phyloP scores from a whole-genome alignment of 768 basidiomycete genomes.

The Xerocomellus amylosporus region DNA sequence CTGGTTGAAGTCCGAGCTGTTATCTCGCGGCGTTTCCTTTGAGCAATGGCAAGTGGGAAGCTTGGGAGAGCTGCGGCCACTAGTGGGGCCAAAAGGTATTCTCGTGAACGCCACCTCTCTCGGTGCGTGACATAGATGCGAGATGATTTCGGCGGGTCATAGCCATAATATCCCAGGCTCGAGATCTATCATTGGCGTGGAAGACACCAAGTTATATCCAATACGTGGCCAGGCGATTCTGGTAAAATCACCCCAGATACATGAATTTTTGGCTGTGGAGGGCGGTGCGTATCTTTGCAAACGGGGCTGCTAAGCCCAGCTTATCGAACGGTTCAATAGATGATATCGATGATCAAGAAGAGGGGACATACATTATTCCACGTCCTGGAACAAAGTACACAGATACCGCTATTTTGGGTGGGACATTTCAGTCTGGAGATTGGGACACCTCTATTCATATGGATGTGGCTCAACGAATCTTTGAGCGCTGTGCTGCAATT shows the following conservation, averaged over 20 bases:
- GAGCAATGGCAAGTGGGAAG: slow-evolving; percentile 40
- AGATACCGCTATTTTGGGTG: slow-evolving; percentile 53
- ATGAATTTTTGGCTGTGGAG: slow-evolving; percentile 31
- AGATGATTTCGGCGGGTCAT: not conserved
- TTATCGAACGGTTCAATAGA: slow-evolving; percentile 10
- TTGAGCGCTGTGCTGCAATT: slow-evolving; percentile 42
- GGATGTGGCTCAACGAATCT: slow-evolving; percentile 41
- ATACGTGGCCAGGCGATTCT: slow-evolving; percentile 84
- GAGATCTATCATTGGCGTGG: slow-evolving; percentile 72
- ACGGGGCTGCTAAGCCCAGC: not conserved
- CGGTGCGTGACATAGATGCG: slow-evolving; percentile 34
- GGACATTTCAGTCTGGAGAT: slow-evolving; percentile 48
- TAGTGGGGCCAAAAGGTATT: slow-evolving; percentile 36
- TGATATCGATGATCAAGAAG: too few species aligned
- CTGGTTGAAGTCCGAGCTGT: slow-evolving; percentile 44
- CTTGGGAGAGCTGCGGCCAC: slow-evolving; percentile 45
- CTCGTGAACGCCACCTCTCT: slow-evolving; percentile 58
- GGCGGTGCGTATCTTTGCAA: slow-evolving; percentile 21
- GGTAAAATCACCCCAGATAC: slow-evolving; percentile 63
- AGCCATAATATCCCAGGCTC: slow-evolving; percentile 43
- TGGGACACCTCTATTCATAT: slow-evolving; percentile 52
- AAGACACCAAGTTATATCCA: slow-evolving; percentile 72
- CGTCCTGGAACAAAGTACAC: slow-evolving; percentile 44
- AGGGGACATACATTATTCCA: slow-evolving; percentile 59
- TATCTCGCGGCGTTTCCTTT: slow-evolving; percentile 42